Evolutionary conservation across 106 monocot genomes (phyloP).

Genomic region (Allium fistulosum): DNA sequence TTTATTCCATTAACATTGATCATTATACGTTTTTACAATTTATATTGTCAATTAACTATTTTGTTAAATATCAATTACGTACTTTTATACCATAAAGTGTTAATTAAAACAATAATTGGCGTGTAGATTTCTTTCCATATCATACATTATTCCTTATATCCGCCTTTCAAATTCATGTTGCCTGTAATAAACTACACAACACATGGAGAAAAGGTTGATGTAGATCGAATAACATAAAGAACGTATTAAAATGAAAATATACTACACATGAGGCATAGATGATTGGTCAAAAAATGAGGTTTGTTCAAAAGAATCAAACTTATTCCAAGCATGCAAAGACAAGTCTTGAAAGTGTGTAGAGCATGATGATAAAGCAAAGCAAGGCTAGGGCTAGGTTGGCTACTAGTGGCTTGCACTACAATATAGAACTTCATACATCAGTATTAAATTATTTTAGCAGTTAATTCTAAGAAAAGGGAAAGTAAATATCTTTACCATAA

Average conservation of each 20-base stretch:
- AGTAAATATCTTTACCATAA: neutral
- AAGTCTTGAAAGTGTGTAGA: neutral
- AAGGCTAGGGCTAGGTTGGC: neutral
- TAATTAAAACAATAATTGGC: no score
- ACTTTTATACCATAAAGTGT: no score
- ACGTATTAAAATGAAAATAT: neutral
- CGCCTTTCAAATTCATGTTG: no score
- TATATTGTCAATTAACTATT: no score
- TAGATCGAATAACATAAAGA: no score
- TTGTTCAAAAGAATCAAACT: slow-evolving; percentile 6
- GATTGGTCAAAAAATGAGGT: slow-evolving; percentile 4
- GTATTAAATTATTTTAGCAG: neutral
- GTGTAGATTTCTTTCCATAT: no score
- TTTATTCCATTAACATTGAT: no score
- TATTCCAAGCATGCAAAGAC: slow-evolving; percentile 10
- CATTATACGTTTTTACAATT: no score
- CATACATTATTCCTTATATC: no score
- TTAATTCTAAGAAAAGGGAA: neutral
- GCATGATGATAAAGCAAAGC: neutral
- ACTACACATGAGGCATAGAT: neutral
- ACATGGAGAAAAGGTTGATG: no score
- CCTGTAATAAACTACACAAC: no score
- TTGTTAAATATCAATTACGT: no score
- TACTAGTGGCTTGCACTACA: neutral
- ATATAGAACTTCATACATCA: neutral